Percentiles rank a stretch among this genome's conserved stretches.
Evolutionary conservation across 345 rosid species (phyloP).

Genomic region (Bruguiera sexangula): DNA sequence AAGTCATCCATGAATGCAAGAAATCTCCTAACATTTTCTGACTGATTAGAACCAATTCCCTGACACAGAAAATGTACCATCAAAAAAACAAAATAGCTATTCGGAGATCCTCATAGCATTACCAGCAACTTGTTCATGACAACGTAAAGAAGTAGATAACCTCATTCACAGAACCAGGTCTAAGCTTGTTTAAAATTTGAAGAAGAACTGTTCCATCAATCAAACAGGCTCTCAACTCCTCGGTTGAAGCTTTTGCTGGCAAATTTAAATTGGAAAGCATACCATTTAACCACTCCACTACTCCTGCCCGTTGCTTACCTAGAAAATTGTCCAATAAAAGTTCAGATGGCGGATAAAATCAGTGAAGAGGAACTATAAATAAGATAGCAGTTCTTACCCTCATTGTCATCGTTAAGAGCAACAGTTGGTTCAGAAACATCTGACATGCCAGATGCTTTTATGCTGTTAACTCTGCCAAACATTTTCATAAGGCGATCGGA

Average conservation of each 20-base stretch:
- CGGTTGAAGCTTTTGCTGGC: constrained; percentile 43
- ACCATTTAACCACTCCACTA: constrained; percentile 51
- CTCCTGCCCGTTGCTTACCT: constrained; percentile 38
- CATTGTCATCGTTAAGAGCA: no score
- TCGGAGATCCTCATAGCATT: neutral
- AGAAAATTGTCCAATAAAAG: neutral
- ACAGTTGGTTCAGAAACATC: no score
- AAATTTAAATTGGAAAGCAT: constrained; percentile 36
- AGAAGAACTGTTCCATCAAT: constrained; percentile 42
- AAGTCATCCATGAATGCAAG: constrained; percentile 60
- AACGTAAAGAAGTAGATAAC: constrained; percentile 20
- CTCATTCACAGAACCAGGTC: constrained; percentile 45
- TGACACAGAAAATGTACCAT: constrained; percentile 19
- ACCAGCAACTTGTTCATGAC: neutral
- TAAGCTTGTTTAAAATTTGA: constrained; percentile 39
- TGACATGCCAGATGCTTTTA: neutral
- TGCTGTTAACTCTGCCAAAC: constrained; percentile 21
- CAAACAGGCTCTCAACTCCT: constrained; percentile 45
- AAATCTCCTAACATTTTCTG: constrained; percentile 53
- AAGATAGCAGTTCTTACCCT: no score
- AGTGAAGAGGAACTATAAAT: no score
- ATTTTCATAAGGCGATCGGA: constrained; percentile 15
- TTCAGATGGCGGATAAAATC: no score
- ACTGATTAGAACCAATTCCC: constrained; percentile 44
- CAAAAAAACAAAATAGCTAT: constrained; percentile 11